Evolutionary conservation across 78 protist genomes (phyloP), one percentile per base, ranked within the genome.

Genomic region (Cyanophora paradoxa): DNA sequence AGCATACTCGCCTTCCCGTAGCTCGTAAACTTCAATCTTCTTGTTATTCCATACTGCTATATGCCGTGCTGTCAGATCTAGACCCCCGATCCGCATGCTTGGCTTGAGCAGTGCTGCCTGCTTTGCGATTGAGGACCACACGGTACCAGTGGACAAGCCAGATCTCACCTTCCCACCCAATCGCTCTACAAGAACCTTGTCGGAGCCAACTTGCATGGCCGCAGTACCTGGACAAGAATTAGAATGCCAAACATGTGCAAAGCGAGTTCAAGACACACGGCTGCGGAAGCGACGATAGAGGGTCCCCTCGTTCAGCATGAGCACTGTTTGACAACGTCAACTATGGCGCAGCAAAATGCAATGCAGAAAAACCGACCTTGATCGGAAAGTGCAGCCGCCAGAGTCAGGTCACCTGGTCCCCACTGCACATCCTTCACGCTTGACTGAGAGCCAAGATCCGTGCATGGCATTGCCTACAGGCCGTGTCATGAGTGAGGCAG

Each of bases 21-120:
- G 46, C 56, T 61, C 66, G 41, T 33, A 66, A 13, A 65, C 28
- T 24, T 40, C 82, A 8, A 77, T 41, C 64, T 57, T 26, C 46
- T 44, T 46, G 33, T 30, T 59, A 16, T n/a, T 50, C 58, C 50
- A 70, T 24, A 44, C 33, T 20, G 48, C 66, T 17, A 77, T 3
- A 19, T 41, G 14, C 24, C 59, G n/a, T n/a, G n/a, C 26, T 4
- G 31, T n/a, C 30, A 66, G 8, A 36, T n/a, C 58, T 44, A 77
- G 26, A 19, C 58, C 82, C 62, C 52, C 22, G 52, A 77, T 44
- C 22, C 36, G 48, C n/a, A 52, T 26, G 57, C 34, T 8, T 6
- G 7, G 50, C 42, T 62, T 28, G 66, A 31, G 33, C 39, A 76
- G 44, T 36, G 40, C 72, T 1, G 40, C 0, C 56, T 59, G 34